These are phyloP conservation scores for Mucuna pruriens DNA, from an alignment of 306 rosid species.

Conservation along the genomic window DNA sequence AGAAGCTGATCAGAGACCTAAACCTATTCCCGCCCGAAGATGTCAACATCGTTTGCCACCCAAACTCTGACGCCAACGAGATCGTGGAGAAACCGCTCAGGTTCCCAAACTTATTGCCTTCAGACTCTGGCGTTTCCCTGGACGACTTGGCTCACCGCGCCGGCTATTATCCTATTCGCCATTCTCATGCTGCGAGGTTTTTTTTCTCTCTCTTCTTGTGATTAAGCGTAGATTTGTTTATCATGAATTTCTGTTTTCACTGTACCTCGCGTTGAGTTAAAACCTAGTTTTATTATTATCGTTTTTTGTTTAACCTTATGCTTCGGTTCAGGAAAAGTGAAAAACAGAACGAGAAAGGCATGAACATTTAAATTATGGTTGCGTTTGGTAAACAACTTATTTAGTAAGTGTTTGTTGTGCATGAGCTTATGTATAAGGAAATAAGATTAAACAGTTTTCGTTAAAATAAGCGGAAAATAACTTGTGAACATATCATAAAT, in stretches of 20 bases:
- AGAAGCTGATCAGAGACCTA: conserved; percentile 64
- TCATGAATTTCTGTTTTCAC: not conserved
- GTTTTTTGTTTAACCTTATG: not conserved
- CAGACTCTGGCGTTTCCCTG: conserved; percentile 57
- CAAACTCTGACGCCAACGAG: conserved; percentile 31
- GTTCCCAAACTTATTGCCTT: conserved; percentile 58
- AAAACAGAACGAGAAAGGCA: not conserved
- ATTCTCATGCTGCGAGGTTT: conserved; percentile 82
- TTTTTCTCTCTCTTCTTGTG: not conserved
- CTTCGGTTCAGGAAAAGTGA: not conserved
- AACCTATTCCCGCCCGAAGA: conserved; percentile 72
- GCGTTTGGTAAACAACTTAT: not conserved
- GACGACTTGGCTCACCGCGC: conserved; percentile 92
- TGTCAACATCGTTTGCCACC: conserved; percentile 57
- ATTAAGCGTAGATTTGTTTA: not conserved
- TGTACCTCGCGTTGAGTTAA: not conserved
- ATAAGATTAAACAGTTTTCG: not conserved
- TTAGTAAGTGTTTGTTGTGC: not conserved
- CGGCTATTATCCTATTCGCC: conserved; percentile 82
- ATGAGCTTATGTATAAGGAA: not conserved
- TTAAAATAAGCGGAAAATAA: not conserved
- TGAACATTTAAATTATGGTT: not conserved
- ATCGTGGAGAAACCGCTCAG: conserved; percentile 74
- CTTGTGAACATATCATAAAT: not conserved
- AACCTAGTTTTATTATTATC: not conserved